Evolutionary conservation across 2,329 filamentous ascomycete species (phyloP).

Genomic region (Tolypocladium ophioglossoides): DNA sequence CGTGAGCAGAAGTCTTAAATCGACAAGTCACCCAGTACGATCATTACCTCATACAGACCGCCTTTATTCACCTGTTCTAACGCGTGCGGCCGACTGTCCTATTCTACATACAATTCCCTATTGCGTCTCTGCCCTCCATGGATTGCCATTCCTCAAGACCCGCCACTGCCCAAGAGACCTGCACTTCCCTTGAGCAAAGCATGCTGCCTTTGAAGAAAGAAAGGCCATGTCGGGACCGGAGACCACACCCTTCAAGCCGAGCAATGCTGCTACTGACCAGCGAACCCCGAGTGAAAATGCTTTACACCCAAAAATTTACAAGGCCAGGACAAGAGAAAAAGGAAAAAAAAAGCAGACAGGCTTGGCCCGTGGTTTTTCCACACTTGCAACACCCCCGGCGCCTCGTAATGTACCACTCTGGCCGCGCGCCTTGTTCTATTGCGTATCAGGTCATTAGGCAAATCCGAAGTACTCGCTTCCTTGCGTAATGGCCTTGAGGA

Average conservation of each 20-base stretch:
- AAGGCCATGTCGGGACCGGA: not conserved
- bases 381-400: conserved; percentile 3
- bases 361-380: not conserved
- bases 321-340: not conserved
- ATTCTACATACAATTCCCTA: conserved; percentile 9
- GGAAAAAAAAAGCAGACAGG: not conserved
- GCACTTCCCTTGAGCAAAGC: conserved; percentile 18
- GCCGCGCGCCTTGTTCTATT: not conserved
- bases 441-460: conserved; percentile 48
- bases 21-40: not conserved
- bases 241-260: not conserved
- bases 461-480: conserved; percentile 98
- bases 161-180: conserved; percentile 15
- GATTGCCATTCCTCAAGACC: conserved; percentile 3
- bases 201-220: not conserved
- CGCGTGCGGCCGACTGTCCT: not conserved
- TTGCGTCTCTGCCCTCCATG: conserved; percentile 3
- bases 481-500: conserved; percentile 94
- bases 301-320: not conserved
- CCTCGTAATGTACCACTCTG: not conserved
- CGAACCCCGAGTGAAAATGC: not conserved
- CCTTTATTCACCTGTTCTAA: not conserved
- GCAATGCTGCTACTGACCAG: not conserved
- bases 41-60: not conserved
- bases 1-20: too few species aligned